Percentiles rank a stretch among this genome's conserved stretches.
These are phyloP conservation scores for Podospora comata DNA, from an alignment of 495 filamentous ascomycete genomes.

Conservation along the genomic window DNA sequence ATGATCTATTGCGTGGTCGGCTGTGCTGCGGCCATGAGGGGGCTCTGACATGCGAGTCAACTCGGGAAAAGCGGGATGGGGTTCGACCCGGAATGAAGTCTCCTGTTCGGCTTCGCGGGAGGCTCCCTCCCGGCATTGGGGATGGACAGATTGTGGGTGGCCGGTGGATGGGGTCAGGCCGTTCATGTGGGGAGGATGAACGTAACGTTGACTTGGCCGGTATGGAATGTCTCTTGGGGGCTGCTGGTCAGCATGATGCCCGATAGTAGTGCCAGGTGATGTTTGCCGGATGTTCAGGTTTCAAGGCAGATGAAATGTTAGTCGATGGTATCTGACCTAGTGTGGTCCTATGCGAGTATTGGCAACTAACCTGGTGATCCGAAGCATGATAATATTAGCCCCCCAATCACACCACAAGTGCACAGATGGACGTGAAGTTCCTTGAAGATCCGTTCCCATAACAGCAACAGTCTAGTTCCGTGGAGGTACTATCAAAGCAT, in stretches of 20 bases:
- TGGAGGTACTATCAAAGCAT: neutral
- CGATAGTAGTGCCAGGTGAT: neutral
- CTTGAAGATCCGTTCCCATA: neutral
- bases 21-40: neutral
- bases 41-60: neutral
- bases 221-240: neutral
- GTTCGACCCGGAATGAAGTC: neutral
- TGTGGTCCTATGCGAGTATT: too few species aligned
- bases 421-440: neutral
- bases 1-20: neutral
- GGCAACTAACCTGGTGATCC: too few species aligned
- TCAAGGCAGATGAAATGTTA: neutral
- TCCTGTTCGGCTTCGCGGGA: neutral
- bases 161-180: neutral
- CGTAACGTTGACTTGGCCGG: neutral
- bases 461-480: neutral
- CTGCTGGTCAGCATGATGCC: neutral
- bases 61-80: neutral
- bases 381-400: neutral
- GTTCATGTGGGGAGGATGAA: neutral
- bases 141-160: neutral
- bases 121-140: neutral
- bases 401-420: neutral
- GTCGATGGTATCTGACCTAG: too few species aligned
- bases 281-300: neutral